Evolutionary conservation across 768 basidiomycete genomes (phyloP), one percentile per base, ranked within the genome.

Genomic region (Rhodotorula diobovata): DNA sequence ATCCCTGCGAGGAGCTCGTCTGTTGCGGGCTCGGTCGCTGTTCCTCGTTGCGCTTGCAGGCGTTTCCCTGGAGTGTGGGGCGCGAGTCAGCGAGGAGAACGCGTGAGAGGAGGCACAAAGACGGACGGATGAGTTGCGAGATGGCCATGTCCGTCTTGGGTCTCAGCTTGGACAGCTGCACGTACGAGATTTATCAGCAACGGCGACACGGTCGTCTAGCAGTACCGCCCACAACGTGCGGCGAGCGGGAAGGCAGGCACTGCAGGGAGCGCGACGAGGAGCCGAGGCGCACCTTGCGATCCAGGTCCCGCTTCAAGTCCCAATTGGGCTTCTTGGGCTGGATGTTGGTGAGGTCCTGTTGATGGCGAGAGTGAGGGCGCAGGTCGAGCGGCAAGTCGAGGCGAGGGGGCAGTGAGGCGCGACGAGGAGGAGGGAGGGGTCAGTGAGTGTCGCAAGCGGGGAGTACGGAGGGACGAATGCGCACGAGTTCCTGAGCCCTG

Each of bases 101-200:
- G 41, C 6, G 41, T 12, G 23, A 11, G 59, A 2, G 23, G 28
- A 43, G 21, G 23, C 9, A 28, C 41, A 12, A 34, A 11, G 61
- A 84, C 92, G 79, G 77, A 97, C 95, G 88, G 77, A 97, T 97
- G 32, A 97, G 85, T 6, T 88, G 90, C 77, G 94, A 91, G 72
- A 97, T 90, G 11, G 93, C 87, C 80, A 94, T 90, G 71, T 94
- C 90, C 3, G 93, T 96, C 81, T 87, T 89, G 76, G 91, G 83
- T 77, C 96, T 93, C n/a, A 98, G 83, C 79, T 88, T 93, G 15
- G 60, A 23, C 14, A 74, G 67, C 70, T 68, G 67, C 8, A 14
- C 1, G 20, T 6, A 20, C 28, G 14, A 15, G 14, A 23, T 8
- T 32, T n/a, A 5, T n/a, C 28, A 3, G 25, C 12, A 21, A n/a